Conservation (phyloP, 2,329 filamentous ascomycete species). For the Clathrospora elynae region DNA sequence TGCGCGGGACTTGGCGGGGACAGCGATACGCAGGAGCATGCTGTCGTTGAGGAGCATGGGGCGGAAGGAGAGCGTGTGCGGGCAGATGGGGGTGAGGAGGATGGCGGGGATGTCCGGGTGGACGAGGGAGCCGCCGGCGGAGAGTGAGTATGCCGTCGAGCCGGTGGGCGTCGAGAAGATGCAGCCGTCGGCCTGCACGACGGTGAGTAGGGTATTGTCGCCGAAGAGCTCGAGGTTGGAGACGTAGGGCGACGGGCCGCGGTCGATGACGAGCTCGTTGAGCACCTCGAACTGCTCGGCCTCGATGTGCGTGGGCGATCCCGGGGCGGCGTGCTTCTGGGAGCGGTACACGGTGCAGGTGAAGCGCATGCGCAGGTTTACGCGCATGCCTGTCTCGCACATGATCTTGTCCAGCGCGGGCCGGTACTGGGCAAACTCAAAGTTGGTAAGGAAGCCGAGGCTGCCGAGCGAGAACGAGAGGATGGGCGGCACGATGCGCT, state of each 20-base stretch:
- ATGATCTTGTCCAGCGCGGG: slow-evolving; percentile 85
- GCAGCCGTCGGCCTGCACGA: slow-evolving; percentile 94
- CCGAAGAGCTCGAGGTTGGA: slow-evolving; percentile 96
- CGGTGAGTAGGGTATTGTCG: slow-evolving; percentile 91
- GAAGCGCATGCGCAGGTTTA: slow-evolving; percentile 97
- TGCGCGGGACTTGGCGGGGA: slow-evolving; percentile 82
- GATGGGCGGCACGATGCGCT: slow-evolving; percentile 83
- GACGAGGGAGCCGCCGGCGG: slow-evolving; percentile 91
- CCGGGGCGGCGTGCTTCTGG: slow-evolving; percentile 48
- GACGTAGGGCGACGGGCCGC: slow-evolving; percentile 93
- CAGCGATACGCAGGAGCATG: slow-evolving; percentile 85
- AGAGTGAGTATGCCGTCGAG: slow-evolving; percentile 89
- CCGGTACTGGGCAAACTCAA: slow-evolving; percentile 86
- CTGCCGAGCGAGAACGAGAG: slow-evolving; percentile 84
- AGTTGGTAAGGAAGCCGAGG: slow-evolving; percentile 86
- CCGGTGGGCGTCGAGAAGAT: slow-evolving; percentile 97
- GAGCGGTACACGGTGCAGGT: slow-evolving; percentile 94
- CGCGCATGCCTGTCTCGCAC: slow-evolving; percentile 93
- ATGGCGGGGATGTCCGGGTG: slow-evolving; percentile 97
- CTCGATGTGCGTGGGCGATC: slow-evolving; percentile 72
- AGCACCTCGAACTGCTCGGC: slow-evolving; percentile 97
- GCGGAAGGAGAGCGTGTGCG: slow-evolving; percentile 93
- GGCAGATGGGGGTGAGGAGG: slow-evolving; percentile 94
- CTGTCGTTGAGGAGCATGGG: slow-evolving; percentile 98
- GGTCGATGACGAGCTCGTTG: slow-evolving; percentile 97